Conservation (phyloP, 805 yeast species). For the Zygosaccharomyces kombuchaensis region DNA sequence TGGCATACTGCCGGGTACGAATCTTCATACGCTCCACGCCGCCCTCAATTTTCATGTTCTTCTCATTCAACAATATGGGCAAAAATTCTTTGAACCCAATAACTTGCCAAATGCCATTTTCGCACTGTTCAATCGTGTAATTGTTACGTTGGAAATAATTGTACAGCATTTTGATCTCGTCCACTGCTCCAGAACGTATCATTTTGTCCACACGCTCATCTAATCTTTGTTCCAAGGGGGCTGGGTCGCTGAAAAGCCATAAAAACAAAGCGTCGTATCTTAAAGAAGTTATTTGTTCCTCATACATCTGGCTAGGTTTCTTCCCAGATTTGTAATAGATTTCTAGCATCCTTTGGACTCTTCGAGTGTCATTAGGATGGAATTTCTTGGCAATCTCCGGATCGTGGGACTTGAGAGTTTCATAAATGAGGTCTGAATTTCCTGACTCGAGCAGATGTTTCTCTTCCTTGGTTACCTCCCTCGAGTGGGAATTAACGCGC, state of each 20-base stretch:
- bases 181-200: slow-evolving; percentile 64
- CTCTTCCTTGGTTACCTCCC: slow-evolving; percentile 33
- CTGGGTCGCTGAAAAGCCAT: slow-evolving; percentile 75
- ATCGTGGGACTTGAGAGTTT: slow-evolving; percentile 50
- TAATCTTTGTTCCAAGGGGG: slow-evolving; percentile 54
- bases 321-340: slow-evolving; percentile 64
- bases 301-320: slow-evolving; percentile 67
- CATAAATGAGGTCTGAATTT: slow-evolving; percentile 35
- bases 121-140: slow-evolving; percentile 42
- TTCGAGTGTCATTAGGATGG: slow-evolving; percentile 85
- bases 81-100: slow-evolving; percentile 89
- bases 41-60: slow-evolving; percentile 32
- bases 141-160: slow-evolving; percentile 35
- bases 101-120: slow-evolving; percentile 87
- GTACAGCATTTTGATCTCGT: slow-evolving; percentile 63
- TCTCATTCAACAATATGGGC: slow-evolving; percentile 51
- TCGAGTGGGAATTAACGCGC: slow-evolving; percentile 29
- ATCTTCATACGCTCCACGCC: slow-evolving; percentile 76
- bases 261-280: slow-evolving; percentile 61
- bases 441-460: slow-evolving; percentile 47
- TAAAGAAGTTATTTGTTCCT: slow-evolving; percentile 54
- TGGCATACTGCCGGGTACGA: slow-evolving; percentile 82
- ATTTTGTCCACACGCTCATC: slow-evolving; percentile 80
- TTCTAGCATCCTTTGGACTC: slow-evolving; percentile 77
- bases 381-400: slow-evolving; percentile 73